Evolutionary conservation across 179 eudicot genomes (phyloP), one percentile per base, ranked within the genome.

Genomic region (Amaranthus tricolor): DNA sequence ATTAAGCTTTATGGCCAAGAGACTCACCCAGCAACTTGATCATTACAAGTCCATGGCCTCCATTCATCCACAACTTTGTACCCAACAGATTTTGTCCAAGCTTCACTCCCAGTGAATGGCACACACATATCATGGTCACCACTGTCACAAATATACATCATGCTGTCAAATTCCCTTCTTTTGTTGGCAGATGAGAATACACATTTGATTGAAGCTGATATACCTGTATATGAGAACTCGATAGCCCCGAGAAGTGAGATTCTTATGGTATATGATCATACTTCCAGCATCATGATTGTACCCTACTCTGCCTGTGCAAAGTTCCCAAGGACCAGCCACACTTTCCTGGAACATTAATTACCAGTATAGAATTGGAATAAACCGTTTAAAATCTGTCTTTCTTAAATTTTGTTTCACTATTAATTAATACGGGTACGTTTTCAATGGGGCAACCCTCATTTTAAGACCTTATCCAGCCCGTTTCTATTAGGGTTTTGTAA

Each of bases 121-220:
- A 92, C 96, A 79, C 92, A 86, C 93, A 92, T 84, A 76, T 92
- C 97, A 83, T 92, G 96, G 78, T 92, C 97, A 16, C 97, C 97
- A 43, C 97, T 92, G 90, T 79, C 47, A 77, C 11, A 68, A 9
- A n/a, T 49, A 50, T n/a, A 62, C 9, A 68, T 60, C 21, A 65
- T 2, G 6, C 24, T 21, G 21, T 77, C 45, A 77, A 75, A 45
- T 6, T 14, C 4, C 44, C 31, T 20, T 55, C 17, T 40, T 19
- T 31, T 15, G 19, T n/a, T 40, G 3, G 0, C 11, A 8, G 50
- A 17, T 1, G 12, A 16, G 6, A 55, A 31, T 31, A 31, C 40
- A 31, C 40, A 31, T 31, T 31, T 31, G 40, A 1, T 31, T 31
- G 40, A 52, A 55, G 48, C 12, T 47, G 20, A 53, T 43, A 20